Evolutionary conservation across 139 green algal species (phyloP).

Genomic region (Coccomyxa sp.): DNA sequence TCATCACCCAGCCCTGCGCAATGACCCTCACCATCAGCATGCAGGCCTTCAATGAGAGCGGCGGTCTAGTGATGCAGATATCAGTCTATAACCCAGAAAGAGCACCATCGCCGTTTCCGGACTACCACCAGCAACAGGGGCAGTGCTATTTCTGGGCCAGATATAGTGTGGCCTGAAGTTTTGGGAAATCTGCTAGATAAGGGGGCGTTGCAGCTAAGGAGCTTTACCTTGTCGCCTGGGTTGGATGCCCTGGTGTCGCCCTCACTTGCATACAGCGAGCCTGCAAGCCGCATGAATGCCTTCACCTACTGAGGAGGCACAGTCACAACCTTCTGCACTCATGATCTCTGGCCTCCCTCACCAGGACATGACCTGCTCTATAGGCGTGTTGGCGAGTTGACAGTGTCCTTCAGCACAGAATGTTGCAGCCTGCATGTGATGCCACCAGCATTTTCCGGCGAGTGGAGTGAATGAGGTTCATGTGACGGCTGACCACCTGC

Average conservation of each 20-base stretch:
- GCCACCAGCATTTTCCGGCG: background rate
- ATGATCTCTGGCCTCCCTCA: background rate
- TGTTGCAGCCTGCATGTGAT: background rate
- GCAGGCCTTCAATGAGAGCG: too few relatives aligned
- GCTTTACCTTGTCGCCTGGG: slow-evolving; percentile 26
- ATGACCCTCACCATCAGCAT: too few relatives aligned
- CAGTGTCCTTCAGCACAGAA: background rate
- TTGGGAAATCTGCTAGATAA: too few relatives aligned
- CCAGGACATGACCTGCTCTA: background rate
- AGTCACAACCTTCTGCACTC: background rate
- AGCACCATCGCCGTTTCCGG: too few relatives aligned
- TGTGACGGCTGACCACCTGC: slow-evolving; percentile 15
- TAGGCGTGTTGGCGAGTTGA: background rate
- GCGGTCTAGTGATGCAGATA: too few relatives aligned
- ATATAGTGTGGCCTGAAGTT: too few relatives aligned
- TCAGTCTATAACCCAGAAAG: too few relatives aligned
- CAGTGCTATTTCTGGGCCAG: too few relatives aligned
- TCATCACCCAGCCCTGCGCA: slow-evolving; percentile 54
- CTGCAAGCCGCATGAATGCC: too few relatives aligned
- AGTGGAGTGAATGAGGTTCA: background rate
- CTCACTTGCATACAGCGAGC: slow-evolving; percentile 37
- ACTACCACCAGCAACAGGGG: too few relatives aligned
- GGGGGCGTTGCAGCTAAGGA: too few relatives aligned
- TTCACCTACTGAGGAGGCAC: too few relatives aligned
- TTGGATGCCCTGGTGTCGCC: slow-evolving; percentile 33